These are phyloP conservation scores for Spencermartinsiella ligniputridi DNA, from an alignment of 1,139 yeast genomes.

Conservation along the genomic window DNA sequence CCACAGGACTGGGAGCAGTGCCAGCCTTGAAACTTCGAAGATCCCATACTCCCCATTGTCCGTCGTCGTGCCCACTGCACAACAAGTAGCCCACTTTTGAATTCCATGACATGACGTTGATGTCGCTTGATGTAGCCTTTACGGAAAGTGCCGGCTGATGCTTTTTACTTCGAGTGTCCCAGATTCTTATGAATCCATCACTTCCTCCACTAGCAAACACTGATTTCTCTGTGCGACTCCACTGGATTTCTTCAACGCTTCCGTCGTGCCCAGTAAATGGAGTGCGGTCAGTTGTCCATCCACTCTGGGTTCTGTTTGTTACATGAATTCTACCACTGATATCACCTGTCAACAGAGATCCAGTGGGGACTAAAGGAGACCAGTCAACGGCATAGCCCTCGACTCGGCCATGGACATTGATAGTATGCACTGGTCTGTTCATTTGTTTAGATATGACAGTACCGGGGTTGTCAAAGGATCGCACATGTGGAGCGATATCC, in stretches of 20 bases:
- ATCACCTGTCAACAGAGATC: slow-evolving; percentile 86
- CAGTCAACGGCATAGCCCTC: slow-evolving; percentile 98
- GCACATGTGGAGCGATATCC: slow-evolving; percentile 74
- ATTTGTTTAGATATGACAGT: slow-evolving; percentile 69
- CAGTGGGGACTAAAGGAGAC: slow-evolving; percentile 82
- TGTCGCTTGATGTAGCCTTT: slow-evolving; percentile 75
- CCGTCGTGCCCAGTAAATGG: slow-evolving; percentile 57
- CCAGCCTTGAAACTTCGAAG: slow-evolving; percentile 82
- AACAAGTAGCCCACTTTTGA: slow-evolving; percentile 76
- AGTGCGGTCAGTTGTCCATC: slow-evolving; percentile 83
- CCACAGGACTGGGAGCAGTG: slow-evolving; percentile 45
- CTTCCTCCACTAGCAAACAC: slow-evolving; percentile 93
- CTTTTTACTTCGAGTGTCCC: slow-evolving; percentile 95
- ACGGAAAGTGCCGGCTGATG: slow-evolving; percentile 88
- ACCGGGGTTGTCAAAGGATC: slow-evolving; percentile 87
- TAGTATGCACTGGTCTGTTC: slow-evolving; percentile 81
- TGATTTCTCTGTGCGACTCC: slow-evolving; percentile 89
- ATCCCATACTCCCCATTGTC: slow-evolving; percentile 98
- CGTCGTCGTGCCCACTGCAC: slow-evolving; percentile 97
- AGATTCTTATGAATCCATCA: slow-evolving; percentile 87
- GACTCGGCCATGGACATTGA: slow-evolving; percentile 83
- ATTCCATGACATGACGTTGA: slow-evolving; percentile 96
- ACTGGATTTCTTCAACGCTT: slow-evolving; percentile 92
- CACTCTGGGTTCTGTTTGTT: slow-evolving; percentile 70
- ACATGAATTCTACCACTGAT: slow-evolving; percentile 75